Conservation (phyloP, 2,329 filamentous ascomycete genomes). For the Rhinocladiella similis region DNA sequence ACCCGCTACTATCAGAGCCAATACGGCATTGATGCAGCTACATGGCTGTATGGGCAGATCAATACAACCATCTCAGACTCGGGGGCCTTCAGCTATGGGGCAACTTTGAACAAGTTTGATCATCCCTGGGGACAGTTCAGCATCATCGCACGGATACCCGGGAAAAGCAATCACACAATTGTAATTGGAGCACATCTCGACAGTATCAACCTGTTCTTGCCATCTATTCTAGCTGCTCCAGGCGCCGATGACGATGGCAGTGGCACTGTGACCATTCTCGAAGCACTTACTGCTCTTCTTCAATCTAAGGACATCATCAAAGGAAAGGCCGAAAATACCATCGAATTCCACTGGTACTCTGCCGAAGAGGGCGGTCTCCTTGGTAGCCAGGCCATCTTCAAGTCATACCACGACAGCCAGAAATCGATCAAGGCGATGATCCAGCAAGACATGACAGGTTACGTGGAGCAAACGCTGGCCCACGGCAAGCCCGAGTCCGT, state of each 20-base stretch:
- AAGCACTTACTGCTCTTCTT: conserved; percentile 80
- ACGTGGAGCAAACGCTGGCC: conserved; percentile 76
- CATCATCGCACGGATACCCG: conserved; percentile 88
- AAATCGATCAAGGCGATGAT: conserved; percentile 92
- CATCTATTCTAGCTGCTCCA: conserved; percentile 78
- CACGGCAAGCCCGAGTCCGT: conserved; percentile 81
- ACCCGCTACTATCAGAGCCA: conserved; percentile 60
- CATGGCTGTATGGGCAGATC: conserved; percentile 80
- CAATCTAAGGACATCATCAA: conserved; percentile 67
- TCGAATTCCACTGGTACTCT: conserved; percentile 97
- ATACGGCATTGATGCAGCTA: conserved; percentile 77
- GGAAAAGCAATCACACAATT: conserved; percentile 77
- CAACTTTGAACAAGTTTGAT: conserved; percentile 70
- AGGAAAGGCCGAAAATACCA: conserved; percentile 76
- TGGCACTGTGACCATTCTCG: conserved; percentile 90
- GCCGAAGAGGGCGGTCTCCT: conserved; percentile 86
- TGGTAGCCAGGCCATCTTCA: conserved; percentile 87
- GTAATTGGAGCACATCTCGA: conserved; percentile 93
- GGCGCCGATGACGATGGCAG: conserved; percentile 96
- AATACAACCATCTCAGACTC: conserved; percentile 69
- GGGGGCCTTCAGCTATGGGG: conserved; percentile 66
- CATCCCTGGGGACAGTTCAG: conserved; percentile 89
- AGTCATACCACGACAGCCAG: conserved; percentile 69
- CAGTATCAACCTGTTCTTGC: conserved; percentile 89
- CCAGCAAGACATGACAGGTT: conserved; percentile 98